phyloP scores from a whole-genome alignment of 2,329 filamentous ascomycete genomes.

The Metarhizium album region DNA sequence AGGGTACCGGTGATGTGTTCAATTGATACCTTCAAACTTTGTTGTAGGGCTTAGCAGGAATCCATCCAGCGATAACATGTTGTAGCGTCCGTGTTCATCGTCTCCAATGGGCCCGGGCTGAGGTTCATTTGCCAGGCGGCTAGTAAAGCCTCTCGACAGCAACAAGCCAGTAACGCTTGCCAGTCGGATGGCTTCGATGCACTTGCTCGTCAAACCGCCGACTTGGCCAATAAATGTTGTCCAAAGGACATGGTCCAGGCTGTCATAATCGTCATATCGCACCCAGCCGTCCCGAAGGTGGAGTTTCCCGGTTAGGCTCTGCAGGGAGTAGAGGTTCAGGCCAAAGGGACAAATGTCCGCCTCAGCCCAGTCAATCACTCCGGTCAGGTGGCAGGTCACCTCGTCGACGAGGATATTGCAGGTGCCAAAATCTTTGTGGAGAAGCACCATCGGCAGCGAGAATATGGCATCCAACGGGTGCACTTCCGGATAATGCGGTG shows the following conservation, averaged over 20 bases:
- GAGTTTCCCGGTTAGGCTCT: conserved; percentile 22
- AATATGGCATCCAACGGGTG: conserved; percentile 20
- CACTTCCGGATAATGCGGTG: conserved; percentile 19
- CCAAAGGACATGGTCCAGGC: conserved; percentile 23
- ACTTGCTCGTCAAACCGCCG: conserved; percentile 17
- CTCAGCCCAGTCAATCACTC: conserved; percentile 32
- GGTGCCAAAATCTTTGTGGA: conserved; percentile 26
- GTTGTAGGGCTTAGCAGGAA: conserved; percentile 24
- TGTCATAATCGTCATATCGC: conserved; percentile 22
- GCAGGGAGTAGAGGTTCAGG: conserved; percentile 24
- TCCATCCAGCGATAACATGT: conserved; percentile 26
- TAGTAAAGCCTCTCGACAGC: conserved; percentile 25
- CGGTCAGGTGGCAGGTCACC: conserved; percentile 22
- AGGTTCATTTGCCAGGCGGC: conserved; percentile 24
- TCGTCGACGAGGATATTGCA: conserved; percentile 31
- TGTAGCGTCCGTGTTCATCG: conserved; percentile 26
- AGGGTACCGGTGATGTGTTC: neutral
- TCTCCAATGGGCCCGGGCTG: conserved; percentile 24
- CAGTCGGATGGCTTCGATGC: conserved; percentile 16
- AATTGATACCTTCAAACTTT: conserved; percentile 15
- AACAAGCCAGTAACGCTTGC: conserved; percentile 24
- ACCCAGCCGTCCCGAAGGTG: conserved; percentile 24
- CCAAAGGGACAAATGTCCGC: conserved; percentile 29
- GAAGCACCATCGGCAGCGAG: conserved; percentile 28
- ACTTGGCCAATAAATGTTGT: conserved; percentile 18